Evolutionary conservation across 192 early-diverging fungal genomes (phyloP), one percentile per base, ranked within the genome.

Genomic region (Gigaspora rosea): DNA sequence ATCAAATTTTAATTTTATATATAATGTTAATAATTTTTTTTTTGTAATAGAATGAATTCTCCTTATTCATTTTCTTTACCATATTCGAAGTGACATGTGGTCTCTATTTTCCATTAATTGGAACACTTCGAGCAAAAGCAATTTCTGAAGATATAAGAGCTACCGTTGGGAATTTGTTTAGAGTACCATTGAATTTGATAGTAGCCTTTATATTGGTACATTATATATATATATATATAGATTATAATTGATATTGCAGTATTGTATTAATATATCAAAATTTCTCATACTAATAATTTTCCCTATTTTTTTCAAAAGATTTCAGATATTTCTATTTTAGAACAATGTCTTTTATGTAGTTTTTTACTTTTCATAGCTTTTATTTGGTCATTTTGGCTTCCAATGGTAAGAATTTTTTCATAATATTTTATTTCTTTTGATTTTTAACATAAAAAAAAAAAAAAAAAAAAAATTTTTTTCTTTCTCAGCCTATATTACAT

Each of bases 161-260:
- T 10, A 84, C 86, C 27, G 82, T 90, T 35, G 90, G 90, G 83
- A 84, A 85, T 12, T 79, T 90, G 36, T 78, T 90, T 41, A 80
- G 89, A 65, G 85, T 90, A n/a, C 89, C 89, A 52, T 87, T 90
- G 89, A 90, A 90, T 75, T 75, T 87, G 41, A 81, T 76, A 9
- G 88, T 90, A 36, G 71, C 57, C 35, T 10, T 15, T 41, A 16
- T 72, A 10, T 22, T 72, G 52, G 71, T 58, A 58, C 35, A n/a
- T 72, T 5, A 54, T 15, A n/a, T n/a, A n/a, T n/a, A n/a, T n/a
- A n/a, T n/a, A n/a, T n/a, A n/a, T n/a, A n/a, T 54, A 15, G 2
- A 54, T 54, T 54, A 15, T 54, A 54, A 54, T 66, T 65, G 7
- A 47, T 2, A n/a, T n/a, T n/a, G n/a, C 13, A 41, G 36, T 66